Evolutionary conservation across 768 basidiomycete species (phyloP).

Genomic region (Chiua virens): DNA sequence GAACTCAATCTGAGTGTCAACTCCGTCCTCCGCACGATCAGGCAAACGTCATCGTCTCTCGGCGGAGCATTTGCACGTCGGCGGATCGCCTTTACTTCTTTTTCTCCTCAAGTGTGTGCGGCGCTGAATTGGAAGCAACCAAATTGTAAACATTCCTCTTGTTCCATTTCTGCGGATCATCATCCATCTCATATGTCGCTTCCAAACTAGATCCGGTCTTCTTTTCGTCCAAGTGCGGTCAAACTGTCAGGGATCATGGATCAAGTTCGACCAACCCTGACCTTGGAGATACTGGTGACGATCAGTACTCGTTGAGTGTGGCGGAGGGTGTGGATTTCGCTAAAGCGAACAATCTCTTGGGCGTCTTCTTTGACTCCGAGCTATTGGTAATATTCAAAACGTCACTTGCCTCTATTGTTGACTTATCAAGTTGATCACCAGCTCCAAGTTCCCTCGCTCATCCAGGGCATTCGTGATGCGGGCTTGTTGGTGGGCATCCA

Average conservation of each 20-base stretch:
- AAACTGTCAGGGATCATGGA: slow-evolving; percentile 41
- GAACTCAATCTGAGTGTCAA: slow-evolving; percentile 85
- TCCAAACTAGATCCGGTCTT: slow-evolving; percentile 82
- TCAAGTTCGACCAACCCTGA: slow-evolving; percentile 40
- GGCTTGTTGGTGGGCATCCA: slow-evolving; percentile 87
- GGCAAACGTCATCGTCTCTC: slow-evolving; percentile 56
- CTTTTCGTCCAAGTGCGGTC: slow-evolving; percentile 87
- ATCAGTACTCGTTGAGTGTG: slow-evolving; percentile 63
- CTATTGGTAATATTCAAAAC: slow-evolving; percentile 63
- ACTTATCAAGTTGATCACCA: slow-evolving; percentile 14
- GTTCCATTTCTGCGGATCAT: slow-evolving; percentile 21
- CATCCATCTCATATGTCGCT: slow-evolving; percentile 16
- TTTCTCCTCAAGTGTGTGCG: slow-evolving; percentile 85
- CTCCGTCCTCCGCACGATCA: slow-evolving; percentile 80
- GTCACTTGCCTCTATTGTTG: slow-evolving; percentile 7
- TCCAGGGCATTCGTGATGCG: slow-evolving; percentile 84
- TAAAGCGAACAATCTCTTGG: slow-evolving; percentile 87
- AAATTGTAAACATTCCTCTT: slow-evolving; percentile 66
- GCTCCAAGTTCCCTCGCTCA: slow-evolving; percentile 87
- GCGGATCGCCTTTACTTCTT: slow-evolving; percentile 90
- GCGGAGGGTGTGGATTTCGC: slow-evolving; percentile 93
- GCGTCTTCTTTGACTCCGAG: slow-evolving; percentile 84
- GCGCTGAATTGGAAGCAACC: slow-evolving; percentile 99
- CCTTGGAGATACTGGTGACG: slow-evolving; percentile 42
- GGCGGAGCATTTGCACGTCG: slow-evolving; percentile 59